Percentiles rank a stretch among this genome's conserved stretches.
Evolutionary conservation across 495 filamentous ascomycete species (phyloP).

Genomic region (Aspergillus bridgeri): DNA sequence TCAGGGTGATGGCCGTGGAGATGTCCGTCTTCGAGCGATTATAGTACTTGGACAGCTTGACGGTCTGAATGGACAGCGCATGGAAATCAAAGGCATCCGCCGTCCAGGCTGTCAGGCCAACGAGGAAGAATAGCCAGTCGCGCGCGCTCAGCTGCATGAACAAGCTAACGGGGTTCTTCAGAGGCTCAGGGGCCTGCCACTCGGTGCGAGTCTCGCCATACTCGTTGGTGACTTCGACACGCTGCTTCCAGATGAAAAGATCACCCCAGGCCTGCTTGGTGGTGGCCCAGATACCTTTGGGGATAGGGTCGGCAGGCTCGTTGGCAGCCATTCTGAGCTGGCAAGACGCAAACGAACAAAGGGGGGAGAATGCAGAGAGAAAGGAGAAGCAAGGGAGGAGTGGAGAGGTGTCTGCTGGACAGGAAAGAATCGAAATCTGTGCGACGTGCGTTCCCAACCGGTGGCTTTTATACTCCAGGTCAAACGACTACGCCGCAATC

Average conservation of each 20-base stretch:
- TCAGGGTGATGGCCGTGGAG: conserved; percentile 70
- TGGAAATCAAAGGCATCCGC: conserved; percentile 78
- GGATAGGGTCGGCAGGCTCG: conserved; percentile 55
- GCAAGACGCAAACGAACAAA: neutral
- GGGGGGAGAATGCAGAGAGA: neutral
- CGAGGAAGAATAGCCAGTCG: conserved; percentile 63
- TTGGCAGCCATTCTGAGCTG: conserved; percentile 22
- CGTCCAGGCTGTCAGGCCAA: conserved; percentile 62
- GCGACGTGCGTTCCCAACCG: neutral
- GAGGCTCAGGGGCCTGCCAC: conserved; percentile 57
- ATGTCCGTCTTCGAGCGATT: conserved; percentile 62
- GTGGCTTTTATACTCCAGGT: neutral
- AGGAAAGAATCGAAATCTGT: neutral
- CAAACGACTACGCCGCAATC: neutral
- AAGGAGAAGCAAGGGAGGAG: neutral
- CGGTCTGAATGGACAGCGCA: conserved; percentile 67
- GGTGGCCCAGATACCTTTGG: conserved; percentile 55
- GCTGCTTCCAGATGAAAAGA: conserved; percentile 65
- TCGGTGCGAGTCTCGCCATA: conserved; percentile 49
- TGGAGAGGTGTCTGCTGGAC: neutral
- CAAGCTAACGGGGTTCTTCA: conserved; percentile 60
- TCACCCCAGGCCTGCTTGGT: conserved; percentile 58
- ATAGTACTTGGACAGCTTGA: conserved; percentile 67
- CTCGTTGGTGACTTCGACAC: conserved; percentile 59
- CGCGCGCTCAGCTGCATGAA: conserved; percentile 50